Conservation (phyloP, 495 filamentous ascomycete genomes). For the Halenospora varia region DNA sequence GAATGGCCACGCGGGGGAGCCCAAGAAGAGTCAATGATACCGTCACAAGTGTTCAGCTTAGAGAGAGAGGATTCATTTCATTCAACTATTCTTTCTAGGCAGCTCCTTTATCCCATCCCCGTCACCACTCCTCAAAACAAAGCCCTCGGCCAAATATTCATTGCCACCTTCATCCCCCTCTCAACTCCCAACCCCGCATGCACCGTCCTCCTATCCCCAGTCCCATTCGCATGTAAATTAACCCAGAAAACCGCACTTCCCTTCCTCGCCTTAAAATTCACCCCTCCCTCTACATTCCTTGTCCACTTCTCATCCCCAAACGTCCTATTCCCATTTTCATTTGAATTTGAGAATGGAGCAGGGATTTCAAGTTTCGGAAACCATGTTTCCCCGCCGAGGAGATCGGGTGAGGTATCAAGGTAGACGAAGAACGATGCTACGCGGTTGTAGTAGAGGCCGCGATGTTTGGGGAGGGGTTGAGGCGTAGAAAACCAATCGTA, state of each 20-base stretch:
- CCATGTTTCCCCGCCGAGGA: slow-evolving; percentile 38
- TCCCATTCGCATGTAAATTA: slow-evolving; percentile 13
- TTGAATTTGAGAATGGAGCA: too few relatives aligned
- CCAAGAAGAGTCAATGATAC: too few relatives aligned
- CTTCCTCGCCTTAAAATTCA: neutral
- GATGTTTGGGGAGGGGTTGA: slow-evolving; percentile 21
- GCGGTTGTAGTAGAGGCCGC: slow-evolving; percentile 35
- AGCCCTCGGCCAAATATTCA: slow-evolving; percentile 14
- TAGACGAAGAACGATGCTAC: slow-evolving; percentile 46
- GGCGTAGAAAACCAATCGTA: slow-evolving; percentile 43
- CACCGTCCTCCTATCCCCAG: slow-evolving; percentile 9
- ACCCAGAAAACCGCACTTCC: slow-evolving; percentile 15
- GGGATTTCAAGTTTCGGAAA: slow-evolving; percentile 35
- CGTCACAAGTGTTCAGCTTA: too few relatives aligned
- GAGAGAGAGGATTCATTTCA: too few relatives aligned
- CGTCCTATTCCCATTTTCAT: too few relatives aligned
- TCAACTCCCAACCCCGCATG: slow-evolving; percentile 9
- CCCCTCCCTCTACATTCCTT: slow-evolving; percentile 1
- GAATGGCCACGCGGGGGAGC: too few relatives aligned
- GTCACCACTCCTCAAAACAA: too few relatives aligned
- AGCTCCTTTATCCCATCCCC: too few relatives aligned
- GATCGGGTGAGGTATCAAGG: slow-evolving; percentile 32
- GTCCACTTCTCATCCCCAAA: neutral
- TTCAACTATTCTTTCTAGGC: too few relatives aligned
- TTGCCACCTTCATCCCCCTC: slow-evolving; percentile 8